Conservation (phyloP, 495 filamentous ascomycete species). For the Trichoderma asperelloides region DNA sequence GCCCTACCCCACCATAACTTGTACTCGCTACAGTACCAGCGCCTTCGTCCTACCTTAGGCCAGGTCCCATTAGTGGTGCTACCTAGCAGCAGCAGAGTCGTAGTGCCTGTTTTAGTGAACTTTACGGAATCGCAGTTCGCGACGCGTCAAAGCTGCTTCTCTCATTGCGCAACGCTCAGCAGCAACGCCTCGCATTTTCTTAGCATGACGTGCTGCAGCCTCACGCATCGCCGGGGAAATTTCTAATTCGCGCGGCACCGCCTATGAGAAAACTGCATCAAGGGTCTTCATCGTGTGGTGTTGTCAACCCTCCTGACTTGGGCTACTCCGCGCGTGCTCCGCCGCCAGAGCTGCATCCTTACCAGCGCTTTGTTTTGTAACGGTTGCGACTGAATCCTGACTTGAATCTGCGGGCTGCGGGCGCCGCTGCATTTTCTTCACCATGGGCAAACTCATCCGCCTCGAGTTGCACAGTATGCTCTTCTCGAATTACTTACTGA, state of each 20-base stretch:
- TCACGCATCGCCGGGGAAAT: background rate
- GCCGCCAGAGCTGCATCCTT: background rate
- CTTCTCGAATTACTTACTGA: background rate
- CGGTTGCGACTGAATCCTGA: background rate
- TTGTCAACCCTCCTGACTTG: background rate
- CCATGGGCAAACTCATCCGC: conserved; percentile 78
- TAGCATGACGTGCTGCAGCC: background rate
- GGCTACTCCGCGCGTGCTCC: background rate
- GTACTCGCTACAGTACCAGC: background rate
- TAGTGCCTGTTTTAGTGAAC: background rate
- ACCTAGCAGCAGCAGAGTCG: no score
- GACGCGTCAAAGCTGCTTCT: background rate
- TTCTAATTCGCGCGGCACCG: background rate
- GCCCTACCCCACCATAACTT: background rate
- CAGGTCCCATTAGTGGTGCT: background rate
- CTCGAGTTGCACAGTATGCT: conserved; percentile 87
- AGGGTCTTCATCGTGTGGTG: background rate
- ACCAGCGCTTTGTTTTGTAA: background rate
- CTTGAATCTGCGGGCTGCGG: background rate
- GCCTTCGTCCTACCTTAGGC: background rate
- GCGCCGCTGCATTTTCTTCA: conserved; percentile 18
- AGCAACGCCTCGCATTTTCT: background rate
- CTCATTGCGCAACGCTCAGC: background rate
- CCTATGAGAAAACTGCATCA: background rate
- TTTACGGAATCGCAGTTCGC: background rate